Base-by-base conservation (phyloP, 345 rosid genomes). In the Eutrema yunnanense region DNA sequence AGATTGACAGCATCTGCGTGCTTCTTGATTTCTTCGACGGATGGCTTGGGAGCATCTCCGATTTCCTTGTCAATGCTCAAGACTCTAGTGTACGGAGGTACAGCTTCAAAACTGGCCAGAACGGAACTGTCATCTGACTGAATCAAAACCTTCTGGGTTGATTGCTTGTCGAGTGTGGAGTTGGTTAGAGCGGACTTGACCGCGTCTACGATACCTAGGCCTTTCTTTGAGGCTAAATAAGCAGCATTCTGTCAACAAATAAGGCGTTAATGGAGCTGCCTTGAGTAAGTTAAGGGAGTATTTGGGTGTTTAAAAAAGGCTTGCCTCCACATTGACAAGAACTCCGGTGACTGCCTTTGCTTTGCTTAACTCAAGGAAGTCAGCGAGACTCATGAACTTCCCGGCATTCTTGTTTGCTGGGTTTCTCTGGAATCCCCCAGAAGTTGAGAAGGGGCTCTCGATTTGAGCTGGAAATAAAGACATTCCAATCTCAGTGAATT, bases 81-180 rank as follows among this genome's bases (percentile, higher is more conserved):
- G 36, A 89, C 82, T 82, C 90, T 89, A 41, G 73, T 80, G 84
- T 81, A 89, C 9, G 86, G 62, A 6, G 84, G 73, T 37, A 81
- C 65, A 9, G 78, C 76, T 13, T 78, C 51, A 41, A 88, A 92
- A 55, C 80, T 83, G 14, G 83, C 54, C 71, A 94, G 67, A 36
- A 94, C 96, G 0, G 96, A 83, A 19, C 81, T 86, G 77, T 95
- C 96, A 29, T 85, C 93, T 41, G 99, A 95, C 73, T 81, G 80
- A 49, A 95, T 87, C 64, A 89, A 44, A 44, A 92, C 90, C 73
- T 84, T 84, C n/a, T 86, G 90, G 8, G 87, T 86, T 51, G 86
- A 74, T 84, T 89, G 87, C 72, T 85, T 82, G 84, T 89, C 92
- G 8, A 89, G 78, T n/a, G 87, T 81, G 53, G 97, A 95, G 5